Evolutionary conservation across 176 grass and related monocot species (phyloP).

Genomic region (Oryza nivara): DNA sequence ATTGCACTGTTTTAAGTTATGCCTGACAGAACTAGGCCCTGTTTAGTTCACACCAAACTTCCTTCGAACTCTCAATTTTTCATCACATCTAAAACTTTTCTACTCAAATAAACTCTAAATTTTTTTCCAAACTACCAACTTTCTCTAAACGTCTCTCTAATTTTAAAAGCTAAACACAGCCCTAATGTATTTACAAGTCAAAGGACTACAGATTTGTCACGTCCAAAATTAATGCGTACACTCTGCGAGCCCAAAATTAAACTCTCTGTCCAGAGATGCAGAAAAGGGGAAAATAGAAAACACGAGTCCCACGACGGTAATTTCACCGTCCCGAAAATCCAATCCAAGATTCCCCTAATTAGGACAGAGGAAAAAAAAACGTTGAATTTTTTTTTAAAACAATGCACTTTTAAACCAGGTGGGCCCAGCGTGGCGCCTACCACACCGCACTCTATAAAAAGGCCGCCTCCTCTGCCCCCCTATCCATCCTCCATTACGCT

Average conservation of each 20-base stretch:
- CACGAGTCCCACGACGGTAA: slow-evolving; percentile 1
- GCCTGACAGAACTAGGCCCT: too few relatives aligned
- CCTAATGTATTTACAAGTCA: too few relatives aligned
- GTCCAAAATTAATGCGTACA: neutral
- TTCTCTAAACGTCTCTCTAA: too few relatives aligned
- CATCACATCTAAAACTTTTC: too few relatives aligned
- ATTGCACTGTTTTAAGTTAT: too few relatives aligned
- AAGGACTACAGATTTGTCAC: neutral
- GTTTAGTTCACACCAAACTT: too few relatives aligned
- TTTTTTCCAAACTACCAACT: too few relatives aligned
- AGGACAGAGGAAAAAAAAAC: slow-evolving; percentile 11
- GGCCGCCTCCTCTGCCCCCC: too few relatives aligned
- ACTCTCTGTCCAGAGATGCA: neutral
- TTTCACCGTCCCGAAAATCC: neutral
- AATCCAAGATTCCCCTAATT: neutral
- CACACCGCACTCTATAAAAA: slow-evolving; percentile 45
- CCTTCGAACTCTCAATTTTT: too few relatives aligned
- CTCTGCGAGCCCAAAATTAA: neutral
- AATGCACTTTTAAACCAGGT: slow-evolving; percentile 17
- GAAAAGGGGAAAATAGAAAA: neutral
- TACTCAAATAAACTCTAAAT: too few relatives aligned
- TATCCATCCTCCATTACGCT: neutral
- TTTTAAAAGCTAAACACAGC: too few relatives aligned
- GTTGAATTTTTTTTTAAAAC: neutral
- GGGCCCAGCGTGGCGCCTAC: slow-evolving; percentile 25